Evolutionary conservation across 306 rosid genomes (phyloP).

Genomic region (Dryas drummondii): DNA sequence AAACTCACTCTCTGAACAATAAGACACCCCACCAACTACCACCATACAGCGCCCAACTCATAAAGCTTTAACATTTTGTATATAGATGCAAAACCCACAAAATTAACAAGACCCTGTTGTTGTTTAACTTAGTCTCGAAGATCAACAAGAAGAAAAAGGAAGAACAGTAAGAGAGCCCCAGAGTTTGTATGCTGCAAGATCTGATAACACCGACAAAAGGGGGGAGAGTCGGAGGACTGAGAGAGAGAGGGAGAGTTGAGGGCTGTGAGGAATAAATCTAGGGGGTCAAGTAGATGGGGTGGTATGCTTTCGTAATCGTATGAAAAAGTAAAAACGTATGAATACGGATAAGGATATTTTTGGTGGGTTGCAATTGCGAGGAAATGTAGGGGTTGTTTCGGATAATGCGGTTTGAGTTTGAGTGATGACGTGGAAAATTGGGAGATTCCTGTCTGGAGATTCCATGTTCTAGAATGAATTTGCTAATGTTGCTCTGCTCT

Average conservation of each 20-base stretch:
- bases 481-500: neutral
- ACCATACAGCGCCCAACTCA: slow-evolving; percentile 44
- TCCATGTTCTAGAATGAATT: neutral
- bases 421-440: neutral
- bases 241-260: slow-evolving; percentile 12
- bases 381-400: neutral
- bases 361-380: neutral
- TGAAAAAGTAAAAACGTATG: slow-evolving; percentile 33
- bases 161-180: slow-evolving; percentile 9
- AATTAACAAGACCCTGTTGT: neutral
- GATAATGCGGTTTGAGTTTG: neutral
- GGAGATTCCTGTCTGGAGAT: neutral
- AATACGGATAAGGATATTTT: slow-evolving; percentile 26
- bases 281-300: slow-evolving; percentile 23
- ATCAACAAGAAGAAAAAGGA: slow-evolving; percentile 10
- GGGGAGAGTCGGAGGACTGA: slow-evolving; percentile 19
- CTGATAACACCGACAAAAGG: slow-evolving; percentile 72
- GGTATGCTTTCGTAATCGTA: slow-evolving; percentile 30
- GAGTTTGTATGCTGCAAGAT: slow-evolving; percentile 53
- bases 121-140: slow-evolving; percentile 15
- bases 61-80: slow-evolving; percentile 34
- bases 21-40: slow-evolving; percentile 37
- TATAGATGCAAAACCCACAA: slow-evolving; percentile 7
- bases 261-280: slow-evolving; percentile 58
- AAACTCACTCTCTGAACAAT: slow-evolving; percentile 32